Conservation (phyloP, 1,284 basidiomycete genomes). For the Ustilago curta region DNA sequence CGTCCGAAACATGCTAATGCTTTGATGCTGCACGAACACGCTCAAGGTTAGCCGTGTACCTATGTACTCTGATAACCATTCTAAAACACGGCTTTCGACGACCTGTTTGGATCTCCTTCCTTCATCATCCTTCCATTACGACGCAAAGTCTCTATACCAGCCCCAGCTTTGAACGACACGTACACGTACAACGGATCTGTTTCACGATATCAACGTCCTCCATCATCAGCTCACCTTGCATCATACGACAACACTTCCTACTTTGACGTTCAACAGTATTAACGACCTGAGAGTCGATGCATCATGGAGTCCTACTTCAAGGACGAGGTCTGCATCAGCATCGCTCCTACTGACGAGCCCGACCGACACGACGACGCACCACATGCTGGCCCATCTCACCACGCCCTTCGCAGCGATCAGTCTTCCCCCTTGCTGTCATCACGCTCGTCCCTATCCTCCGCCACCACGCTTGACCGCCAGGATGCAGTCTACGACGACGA, state of each 20-base stretch:
- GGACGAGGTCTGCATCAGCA: slow-evolving; percentile 24
- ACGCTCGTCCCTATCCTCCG: slow-evolving; percentile 26
- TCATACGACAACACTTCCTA: background rate
- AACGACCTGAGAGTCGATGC: background rate
- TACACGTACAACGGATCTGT: too few species aligned
- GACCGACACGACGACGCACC: background rate
- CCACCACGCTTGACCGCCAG: slow-evolving; percentile 14
- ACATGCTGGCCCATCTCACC: slow-evolving; percentile 4
- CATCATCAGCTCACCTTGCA: too few species aligned
- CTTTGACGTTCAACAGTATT: background rate
- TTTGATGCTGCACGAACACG: background rate
- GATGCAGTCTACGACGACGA: background rate
- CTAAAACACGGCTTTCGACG: too few species aligned
- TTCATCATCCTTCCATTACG: too few species aligned
- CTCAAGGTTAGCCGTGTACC: background rate
- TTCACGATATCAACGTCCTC: too few species aligned
- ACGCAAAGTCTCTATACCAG: too few species aligned
- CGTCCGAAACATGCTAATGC: background rate
- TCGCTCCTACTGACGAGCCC: slow-evolving; percentile 14
- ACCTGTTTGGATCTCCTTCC: too few species aligned
- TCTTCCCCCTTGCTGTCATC: slow-evolving; percentile 12
- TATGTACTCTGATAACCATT: too few species aligned
- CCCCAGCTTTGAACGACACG: too few species aligned
- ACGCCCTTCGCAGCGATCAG: background rate
- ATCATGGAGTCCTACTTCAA: slow-evolving; percentile 30